These are phyloP conservation scores for Penicillium samsonianum DNA, from an alignment of 495 filamentous ascomycete species.

Conservation along the genomic window DNA sequence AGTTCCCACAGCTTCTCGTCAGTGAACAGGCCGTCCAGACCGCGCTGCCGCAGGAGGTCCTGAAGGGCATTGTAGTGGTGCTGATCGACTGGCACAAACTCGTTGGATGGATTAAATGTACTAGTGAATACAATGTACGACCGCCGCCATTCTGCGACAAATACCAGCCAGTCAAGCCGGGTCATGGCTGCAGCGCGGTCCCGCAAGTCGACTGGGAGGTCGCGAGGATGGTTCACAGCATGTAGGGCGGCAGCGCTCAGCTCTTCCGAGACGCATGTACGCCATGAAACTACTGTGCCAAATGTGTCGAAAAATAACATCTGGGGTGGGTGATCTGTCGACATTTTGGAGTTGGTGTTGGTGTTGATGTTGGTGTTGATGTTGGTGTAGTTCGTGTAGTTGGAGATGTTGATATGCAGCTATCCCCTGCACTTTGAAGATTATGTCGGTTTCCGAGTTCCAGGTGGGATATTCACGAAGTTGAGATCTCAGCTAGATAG, in stretches of 20 bases:
- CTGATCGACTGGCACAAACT: slow-evolving; percentile 63
- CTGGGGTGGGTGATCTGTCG: slow-evolving; percentile 34
- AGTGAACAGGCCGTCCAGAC: slow-evolving; percentile 58
- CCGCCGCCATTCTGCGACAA: slow-evolving; percentile 68
- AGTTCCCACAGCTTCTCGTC: slow-evolving; percentile 58
- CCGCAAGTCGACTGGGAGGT: slow-evolving; percentile 49
- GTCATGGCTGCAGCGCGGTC: slow-evolving; percentile 52
- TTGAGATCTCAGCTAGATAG: neutral
- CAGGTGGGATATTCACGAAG: neutral
- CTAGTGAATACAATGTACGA: slow-evolving; percentile 62
- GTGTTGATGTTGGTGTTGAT: neutral
- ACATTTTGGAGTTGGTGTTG: slow-evolving; percentile 27
- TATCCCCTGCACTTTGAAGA: neutral
- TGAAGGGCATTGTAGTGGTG: slow-evolving; percentile 65
- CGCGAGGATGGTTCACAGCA: slow-evolving; percentile 44
- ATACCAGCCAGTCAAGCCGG: slow-evolving; percentile 56
- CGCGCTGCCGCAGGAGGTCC: slow-evolving; percentile 54
- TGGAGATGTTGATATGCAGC: neutral
- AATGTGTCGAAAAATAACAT: slow-evolving; percentile 68
- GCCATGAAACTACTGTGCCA: slow-evolving; percentile 78
- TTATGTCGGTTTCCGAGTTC: neutral
- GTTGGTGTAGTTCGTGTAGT: too few species aligned
- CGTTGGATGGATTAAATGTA: slow-evolving; percentile 42
- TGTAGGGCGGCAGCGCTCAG: slow-evolving; percentile 42
- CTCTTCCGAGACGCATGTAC: slow-evolving; percentile 56